Evolutionary conservation across 2,329 filamentous ascomycete genomes (phyloP), one percentile per base, ranked within the genome.

Genomic region (Diaporthe citrichinensis): DNA sequence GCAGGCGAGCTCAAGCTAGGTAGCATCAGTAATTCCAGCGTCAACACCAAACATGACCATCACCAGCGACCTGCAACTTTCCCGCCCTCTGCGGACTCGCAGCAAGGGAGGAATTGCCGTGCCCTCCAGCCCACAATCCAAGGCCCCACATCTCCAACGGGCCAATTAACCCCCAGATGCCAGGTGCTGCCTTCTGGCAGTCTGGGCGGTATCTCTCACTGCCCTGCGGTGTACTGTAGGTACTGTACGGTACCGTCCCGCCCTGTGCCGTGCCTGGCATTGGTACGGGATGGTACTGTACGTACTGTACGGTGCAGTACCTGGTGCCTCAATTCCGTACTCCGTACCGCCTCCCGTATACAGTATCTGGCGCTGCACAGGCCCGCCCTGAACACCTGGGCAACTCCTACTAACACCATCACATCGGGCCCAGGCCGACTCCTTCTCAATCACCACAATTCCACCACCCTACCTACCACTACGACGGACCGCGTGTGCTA

Each of bases 381-480:
- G 46, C 65, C 65, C 31, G 57, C 44, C 57, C 55, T 61, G 71
- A 25, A 53, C 46, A 51, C 65, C 44, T 53, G 59, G 59, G 59
- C 59, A 28, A 46, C 36, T 71, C 25, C 53, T 58, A 46, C 69
- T 46, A 65, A 73, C 49, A 58, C 59, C 59, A 57, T 46, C 36
- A 49, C 53, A n/a, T 36, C 41, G 59, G 39, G 20, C 55, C 71
- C 71, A 49, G 36, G 17, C 55, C 36, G 65, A 55, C 49, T 69
- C 58, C 41, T 57, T 57, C 46, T 65, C 55, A 55, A 75, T 62
- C 58, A 34, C 61, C 51, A 73, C 61, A 68, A 73, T 61, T 61
- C 71, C 39, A 74, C 72, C 36, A 44, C 62, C 55, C 49, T 36
- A 57, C 51, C 46, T 57, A 53, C 31, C 23, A 71, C 73, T 44